A percentile compares a stretch with the other conserved stretches of the same genome.
phyloP scores from a whole-genome alignment of 2,329 filamentous ascomycete genomes.

The Bipolaris bicolor region DNA sequence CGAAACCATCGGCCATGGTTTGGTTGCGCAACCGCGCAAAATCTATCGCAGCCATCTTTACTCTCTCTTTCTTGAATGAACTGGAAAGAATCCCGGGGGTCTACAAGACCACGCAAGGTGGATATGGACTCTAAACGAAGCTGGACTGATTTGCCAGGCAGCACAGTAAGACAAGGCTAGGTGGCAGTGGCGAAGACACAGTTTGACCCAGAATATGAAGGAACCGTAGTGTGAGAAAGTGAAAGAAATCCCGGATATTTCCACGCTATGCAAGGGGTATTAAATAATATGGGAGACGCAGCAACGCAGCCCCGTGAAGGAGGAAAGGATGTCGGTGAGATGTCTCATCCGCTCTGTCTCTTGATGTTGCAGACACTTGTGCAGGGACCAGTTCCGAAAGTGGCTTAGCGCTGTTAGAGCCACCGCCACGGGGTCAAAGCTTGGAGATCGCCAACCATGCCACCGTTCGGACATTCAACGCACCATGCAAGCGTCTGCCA shows the following conservation, averaged over 20 bases:
- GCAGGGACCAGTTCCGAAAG: slow-evolving; percentile 16
- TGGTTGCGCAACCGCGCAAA: slow-evolving; percentile 78
- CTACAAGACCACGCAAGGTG: background rate
- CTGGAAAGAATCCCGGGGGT: background rate
- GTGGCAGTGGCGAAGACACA: slow-evolving; percentile 42
- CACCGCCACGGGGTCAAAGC: slow-evolving; percentile 33
- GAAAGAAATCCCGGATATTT: slow-evolving; percentile 28
- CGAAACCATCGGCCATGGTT: slow-evolving; percentile 86
- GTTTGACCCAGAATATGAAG: slow-evolving; percentile 26
- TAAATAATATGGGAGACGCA: slow-evolving; percentile 13
- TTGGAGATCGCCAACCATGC: slow-evolving; percentile 24
- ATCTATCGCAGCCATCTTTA: slow-evolving; percentile 53
- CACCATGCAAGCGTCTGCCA: slow-evolving; percentile 29
- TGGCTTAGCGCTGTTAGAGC: slow-evolving; percentile 18
- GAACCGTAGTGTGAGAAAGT: slow-evolving; percentile 19
- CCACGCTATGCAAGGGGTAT: slow-evolving; percentile 39
- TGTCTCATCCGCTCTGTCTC: slow-evolving; percentile 12
- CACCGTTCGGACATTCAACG: slow-evolving; percentile 30
- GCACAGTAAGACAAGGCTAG: slow-evolving; percentile 11
- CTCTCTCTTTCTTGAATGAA: background rate
- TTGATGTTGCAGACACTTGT: slow-evolving; percentile 13
- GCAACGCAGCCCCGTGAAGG: slow-evolving; percentile 6
- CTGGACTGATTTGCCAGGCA: slow-evolving; percentile 2
- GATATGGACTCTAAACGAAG: slow-evolving; percentile 1
- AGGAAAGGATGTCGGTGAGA: slow-evolving; percentile 13